Base-by-base conservation (phyloP, 202 grass and related monocot genomes). In the Cymbopogon flexuosus region DNA sequence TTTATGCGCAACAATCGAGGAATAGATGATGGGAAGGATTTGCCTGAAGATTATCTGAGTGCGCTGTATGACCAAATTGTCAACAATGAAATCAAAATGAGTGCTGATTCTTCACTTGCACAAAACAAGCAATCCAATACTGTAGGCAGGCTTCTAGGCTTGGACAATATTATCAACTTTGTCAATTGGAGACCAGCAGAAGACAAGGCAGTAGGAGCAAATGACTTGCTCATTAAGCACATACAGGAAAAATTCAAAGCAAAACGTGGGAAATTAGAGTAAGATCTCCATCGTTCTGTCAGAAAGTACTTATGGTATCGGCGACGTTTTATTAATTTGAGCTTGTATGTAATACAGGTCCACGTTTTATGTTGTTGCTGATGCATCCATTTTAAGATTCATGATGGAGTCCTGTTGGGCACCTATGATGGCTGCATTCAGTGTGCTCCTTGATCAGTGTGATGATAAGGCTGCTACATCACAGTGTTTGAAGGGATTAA, bases 381-480 rank as follows among this genome's bases (percentile, higher is more conserved):
- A 98, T 82, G 88, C 92, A 79, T 86, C 90, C 21, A 98, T 95
- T 82, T 86, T 98, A 72, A 92, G 86, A 73, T 94, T 93, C 86
- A 98, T 98, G 92, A 92, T 98, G 88, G 96, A 98, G 62, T 87
- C 90, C 23, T 98, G 92, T 64, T 98, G 96, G 96, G 96, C 96
- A 43, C 96, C 96, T 77, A 89, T 98, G 90, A 98, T 98, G 96
- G 96, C 92, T 87, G 96, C 96, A 52, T 98, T 98, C 83, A 98
- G 82, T 88, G 87, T 98, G 78, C 92, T 87, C 15, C 84, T 98
- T 13, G 96, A 98, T 70, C 84, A 90, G 62, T 91, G 88, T 85
- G 88, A 95, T 63, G 92, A 95, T 80, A 94, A 92, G 62, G 90
- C 92, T 87, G 88, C 90, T 10, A 90, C 92, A 63, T 86, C 92